phyloP scores from a whole-genome alignment of 1,139 yeast genomes.

The Lodderomyces jiufengensis region DNA sequence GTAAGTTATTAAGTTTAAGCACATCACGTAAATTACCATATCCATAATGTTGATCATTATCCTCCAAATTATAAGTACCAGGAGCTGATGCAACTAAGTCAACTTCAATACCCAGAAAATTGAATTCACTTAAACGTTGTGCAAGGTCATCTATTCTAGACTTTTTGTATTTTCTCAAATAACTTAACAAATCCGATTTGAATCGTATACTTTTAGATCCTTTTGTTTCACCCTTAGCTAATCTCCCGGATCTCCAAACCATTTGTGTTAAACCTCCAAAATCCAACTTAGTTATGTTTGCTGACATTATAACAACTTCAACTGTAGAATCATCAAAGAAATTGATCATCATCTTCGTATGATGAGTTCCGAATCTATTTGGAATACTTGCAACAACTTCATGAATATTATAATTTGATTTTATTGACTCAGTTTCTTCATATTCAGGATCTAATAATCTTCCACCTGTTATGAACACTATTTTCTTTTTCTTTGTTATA shows the following conservation, averaged over 20 bases:
- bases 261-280: conserved; percentile 59
- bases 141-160: conserved; percentile 26
- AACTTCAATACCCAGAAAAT: conserved; percentile 47
- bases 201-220: conserved; percentile 17
- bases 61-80: conserved; percentile 25
- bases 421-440: conserved; percentile 13
- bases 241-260: conserved; percentile 57
- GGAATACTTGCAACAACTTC: conserved; percentile 34
- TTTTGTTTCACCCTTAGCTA: conserved; percentile 18
- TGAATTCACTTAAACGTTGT: conserved; percentile 25
- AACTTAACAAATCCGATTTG: conserved; percentile 37
- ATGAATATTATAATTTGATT: conserved; percentile 21
- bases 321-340: conserved; percentile 39
- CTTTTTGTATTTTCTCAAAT: conserved; percentile 41
- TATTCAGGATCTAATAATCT: conserved; percentile 16
- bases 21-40: conserved; percentile 47
- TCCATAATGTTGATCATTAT: conserved; percentile 35
- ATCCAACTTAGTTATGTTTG: conserved; percentile 55
- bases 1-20: conserved; percentile 30
- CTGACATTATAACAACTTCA: conserved; percentile 57
- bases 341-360: conserved; percentile 65
- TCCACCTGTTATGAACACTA: conserved; percentile 34
- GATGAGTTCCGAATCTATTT: conserved; percentile 50
- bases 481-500: conserved; percentile 16
- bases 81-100: conserved; percentile 61